phyloP scores from a whole-genome alignment of 768 basidiomycete species.

The Boletales sp. region DNA sequence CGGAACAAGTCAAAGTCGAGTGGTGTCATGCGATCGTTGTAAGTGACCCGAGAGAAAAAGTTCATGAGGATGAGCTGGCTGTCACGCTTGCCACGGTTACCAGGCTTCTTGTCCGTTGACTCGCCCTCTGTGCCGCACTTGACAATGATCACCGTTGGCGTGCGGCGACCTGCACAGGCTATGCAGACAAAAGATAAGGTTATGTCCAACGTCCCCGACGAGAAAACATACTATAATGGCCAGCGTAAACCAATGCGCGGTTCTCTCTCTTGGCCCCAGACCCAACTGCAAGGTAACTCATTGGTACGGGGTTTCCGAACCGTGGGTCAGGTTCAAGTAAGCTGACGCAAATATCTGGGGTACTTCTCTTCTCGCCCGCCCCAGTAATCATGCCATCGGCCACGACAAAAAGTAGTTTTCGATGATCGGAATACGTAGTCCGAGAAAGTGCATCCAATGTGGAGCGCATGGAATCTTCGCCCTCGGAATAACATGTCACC shows the following conservation, averaged over 20 bases:
- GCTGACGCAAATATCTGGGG: conserved; percentile 93
- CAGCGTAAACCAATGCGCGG: conserved; percentile 97
- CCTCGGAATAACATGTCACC: conserved; percentile 98
- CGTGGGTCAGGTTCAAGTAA: conserved; percentile 90
- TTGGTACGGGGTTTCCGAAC: conserved; percentile 93
- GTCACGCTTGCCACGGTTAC: conserved; percentile 98
- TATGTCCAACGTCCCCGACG: background rate
- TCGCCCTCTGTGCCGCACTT: conserved; percentile 94
- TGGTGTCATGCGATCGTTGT: conserved; percentile 98
- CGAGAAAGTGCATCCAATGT: conserved; percentile 92
- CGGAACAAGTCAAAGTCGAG: conserved; percentile 98
- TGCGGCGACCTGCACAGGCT: conserved; percentile 85
- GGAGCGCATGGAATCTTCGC: conserved; percentile 84
- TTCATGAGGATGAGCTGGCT: conserved; percentile 99
- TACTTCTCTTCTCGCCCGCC: conserved; percentile 91
- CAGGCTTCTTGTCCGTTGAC: conserved; percentile 86
- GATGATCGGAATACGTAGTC: conserved; percentile 86
- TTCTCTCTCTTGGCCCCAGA: conserved; percentile 88
- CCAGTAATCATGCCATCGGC: conserved; percentile 99
- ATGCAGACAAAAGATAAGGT: conserved; percentile 2
- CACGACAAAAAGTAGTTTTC: conserved; percentile 91
- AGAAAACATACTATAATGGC: conserved; percentile 86
- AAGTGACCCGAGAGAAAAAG: conserved; percentile 98
- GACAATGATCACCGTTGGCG: conserved; percentile 90
- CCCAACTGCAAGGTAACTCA: conserved; percentile 91